phyloP scores from a whole-genome alignment of 2,329 filamentous ascomycete genomes.

The Xylogone sp. region DNA sequence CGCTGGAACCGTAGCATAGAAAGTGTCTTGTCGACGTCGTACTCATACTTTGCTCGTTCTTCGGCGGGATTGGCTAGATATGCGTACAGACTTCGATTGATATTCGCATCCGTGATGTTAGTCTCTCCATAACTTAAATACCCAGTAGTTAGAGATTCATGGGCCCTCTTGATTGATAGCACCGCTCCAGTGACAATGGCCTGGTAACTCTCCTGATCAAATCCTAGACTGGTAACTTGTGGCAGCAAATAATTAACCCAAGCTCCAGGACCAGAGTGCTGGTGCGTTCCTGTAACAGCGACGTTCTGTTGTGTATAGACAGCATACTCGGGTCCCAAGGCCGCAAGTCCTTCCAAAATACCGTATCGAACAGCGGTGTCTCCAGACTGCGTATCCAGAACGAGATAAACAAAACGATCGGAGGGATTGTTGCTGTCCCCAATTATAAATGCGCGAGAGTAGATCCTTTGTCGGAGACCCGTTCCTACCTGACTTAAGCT shows the following conservation, averaged over 20 bases:
- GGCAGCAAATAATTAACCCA: constrained; percentile 93
- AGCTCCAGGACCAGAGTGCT: constrained; percentile 83
- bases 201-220: constrained; percentile 78
- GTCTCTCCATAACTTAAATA: constrained; percentile 67
- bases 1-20: constrained; percentile 77
- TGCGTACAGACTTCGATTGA: constrained; percentile 83
- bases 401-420: constrained; percentile 79
- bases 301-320: constrained; percentile 77
- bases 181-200: constrained; percentile 87
- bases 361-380: constrained; percentile 85
- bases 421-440: constrained; percentile 61
- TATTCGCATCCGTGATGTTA: constrained; percentile 70
- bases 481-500: constrained; percentile 75
- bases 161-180: constrained; percentile 76
- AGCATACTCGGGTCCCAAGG: constrained; percentile 67
- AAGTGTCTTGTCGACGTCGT: constrained; percentile 66
- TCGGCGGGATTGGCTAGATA: constrained; percentile 79
- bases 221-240: constrained; percentile 83
- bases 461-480: constrained; percentile 83
- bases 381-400: constrained; percentile 80
- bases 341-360: constrained; percentile 70
- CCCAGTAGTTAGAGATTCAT: constrained; percentile 63
- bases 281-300: constrained; percentile 88
- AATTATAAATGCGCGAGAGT: constrained; percentile 85
- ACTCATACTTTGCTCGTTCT: constrained; percentile 66